Percentiles rank a stretch among this genome's conserved stretches.
phyloP scores from a whole-genome alignment of 768 basidiomycete species.

The Dictyophora rubrovolvata region DNA sequence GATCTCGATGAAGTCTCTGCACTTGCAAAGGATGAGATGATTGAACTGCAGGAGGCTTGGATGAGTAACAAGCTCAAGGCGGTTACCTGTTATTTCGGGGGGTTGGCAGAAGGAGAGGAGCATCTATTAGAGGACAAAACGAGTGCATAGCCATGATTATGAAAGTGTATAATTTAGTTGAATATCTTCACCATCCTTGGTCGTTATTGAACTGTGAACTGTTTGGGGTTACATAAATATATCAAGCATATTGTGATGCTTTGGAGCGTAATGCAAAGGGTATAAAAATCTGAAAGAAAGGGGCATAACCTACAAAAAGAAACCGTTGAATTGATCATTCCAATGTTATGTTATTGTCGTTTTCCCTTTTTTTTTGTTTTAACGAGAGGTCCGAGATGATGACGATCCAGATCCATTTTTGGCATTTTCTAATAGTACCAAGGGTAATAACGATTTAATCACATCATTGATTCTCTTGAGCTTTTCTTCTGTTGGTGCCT shows the following conservation, averaged over 20 bases:
- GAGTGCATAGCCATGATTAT: too few species aligned
- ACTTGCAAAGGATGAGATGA: slow-evolving; percentile 23
- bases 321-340: too few species aligned
- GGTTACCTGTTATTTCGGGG: slow-evolving; percentile 89
- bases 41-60: slow-evolving; percentile 93
- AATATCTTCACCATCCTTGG: too few species aligned
- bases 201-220: too few species aligned
- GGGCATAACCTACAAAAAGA: too few species aligned
- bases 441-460: slow-evolving; percentile 20
- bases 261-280: too few species aligned
- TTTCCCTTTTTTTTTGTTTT: too few species aligned
- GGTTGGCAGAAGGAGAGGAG: slow-evolving; percentile 61
- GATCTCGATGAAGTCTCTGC: slow-evolving; percentile 60
- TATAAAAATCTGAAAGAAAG: too few species aligned
- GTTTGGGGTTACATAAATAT: too few species aligned
- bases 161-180: too few species aligned
- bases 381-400: not conserved
- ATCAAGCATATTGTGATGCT: too few species aligned
- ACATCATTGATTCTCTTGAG: slow-evolving; percentile 40
- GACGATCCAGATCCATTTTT: not conserved
- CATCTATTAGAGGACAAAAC: slow-evolving; percentile 36
- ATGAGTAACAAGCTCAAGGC: slow-evolving; percentile 91
- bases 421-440: not conserved
- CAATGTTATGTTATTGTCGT: too few species aligned
- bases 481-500: slow-evolving; percentile 51